Evolutionary conservation across 805 yeast genomes (phyloP), one percentile per base, ranked within the genome.

Genomic region (Candida methanosorbosa): DNA sequence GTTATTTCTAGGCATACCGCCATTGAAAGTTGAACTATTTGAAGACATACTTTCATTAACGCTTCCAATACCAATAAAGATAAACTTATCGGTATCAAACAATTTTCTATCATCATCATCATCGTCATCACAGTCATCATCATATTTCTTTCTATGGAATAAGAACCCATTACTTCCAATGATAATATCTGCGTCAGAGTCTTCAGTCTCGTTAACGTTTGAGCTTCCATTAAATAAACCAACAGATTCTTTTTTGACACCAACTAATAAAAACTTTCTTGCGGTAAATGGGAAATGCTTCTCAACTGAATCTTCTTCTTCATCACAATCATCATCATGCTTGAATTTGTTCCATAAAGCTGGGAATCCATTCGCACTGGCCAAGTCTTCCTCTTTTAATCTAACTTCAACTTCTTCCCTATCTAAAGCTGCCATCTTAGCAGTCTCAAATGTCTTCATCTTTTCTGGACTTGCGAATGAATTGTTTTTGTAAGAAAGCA

Each of bases 301-400:
- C 13, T 38, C 35, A 20, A 45, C 46, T 14, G 14, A 13, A 12
- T 31, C 37, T 12, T 19, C 30, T n/a, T 18, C 35, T 17, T 33
- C 42, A 2, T 31, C 39, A 18, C 40, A 34, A 9, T 37, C 36
- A n/a, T 36, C 43, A n/a, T 32, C 34, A n/a, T n/a, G n/a, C 14
- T n/a, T 7, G 29, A 14, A 12, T 22, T 21, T 9, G 9, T 16
- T 14, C 53, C 53, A 56, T 6, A 45, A 37, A 13, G 38, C 29
- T 1, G 61, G 61, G 29, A 54, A 56, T 2, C 58, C 58, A 38
- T 42, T 24, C 3, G 52, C 38, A 3, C 40, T n/a, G 25, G 56
- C 42, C 33, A 52, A 38, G 3, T 4, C 8, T 31, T 47, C 46
- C 37, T 56, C 59, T 30, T 46, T 39, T 9, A 56, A 43, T 18